phyloP scores from a whole-genome alignment of 2,329 filamentous ascomycete genomes.

The Clonostachys rhizophaga region DNA sequence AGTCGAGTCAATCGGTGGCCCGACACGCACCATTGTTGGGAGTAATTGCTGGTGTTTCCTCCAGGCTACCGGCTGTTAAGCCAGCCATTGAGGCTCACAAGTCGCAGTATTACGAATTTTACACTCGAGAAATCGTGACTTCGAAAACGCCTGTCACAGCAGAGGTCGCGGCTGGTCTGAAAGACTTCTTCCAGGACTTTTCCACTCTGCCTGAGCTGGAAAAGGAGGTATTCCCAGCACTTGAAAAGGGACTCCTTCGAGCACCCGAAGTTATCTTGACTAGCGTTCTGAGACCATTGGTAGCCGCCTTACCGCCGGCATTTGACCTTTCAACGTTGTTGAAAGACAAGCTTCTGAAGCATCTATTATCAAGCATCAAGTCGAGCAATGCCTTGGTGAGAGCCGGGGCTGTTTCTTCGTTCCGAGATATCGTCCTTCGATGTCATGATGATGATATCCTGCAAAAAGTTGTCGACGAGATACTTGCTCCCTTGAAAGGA shows the following conservation, averaged over 20 bases:
- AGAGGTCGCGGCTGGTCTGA: slow-evolving; percentile 68
- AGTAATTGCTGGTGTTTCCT: slow-evolving; percentile 80
- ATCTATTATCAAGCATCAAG: slow-evolving; percentile 83
- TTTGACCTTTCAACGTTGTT: slow-evolving; percentile 78
- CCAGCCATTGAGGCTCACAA: slow-evolving; percentile 60
- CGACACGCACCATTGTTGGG: slow-evolving; percentile 78
- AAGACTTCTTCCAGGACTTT: slow-evolving; percentile 80
- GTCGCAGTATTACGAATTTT: slow-evolving; percentile 74
- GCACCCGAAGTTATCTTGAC: slow-evolving; percentile 86
- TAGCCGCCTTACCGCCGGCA: slow-evolving; percentile 61
- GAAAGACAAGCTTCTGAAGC: slow-evolving; percentile 71
- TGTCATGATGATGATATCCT: slow-evolving; percentile 55
- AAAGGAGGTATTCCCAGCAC: slow-evolving; percentile 69
- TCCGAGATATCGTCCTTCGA: slow-evolving; percentile 62
- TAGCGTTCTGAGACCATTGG: slow-evolving; percentile 70
- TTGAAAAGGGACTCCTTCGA: slow-evolving; percentile 86
- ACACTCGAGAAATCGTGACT: slow-evolving; percentile 77
- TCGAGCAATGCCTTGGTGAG: slow-evolving; percentile 80
- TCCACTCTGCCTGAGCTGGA: slow-evolving; percentile 69
- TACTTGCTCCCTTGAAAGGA: slow-evolving; percentile 73
- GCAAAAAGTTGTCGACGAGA: slow-evolving; percentile 69
- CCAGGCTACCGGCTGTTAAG: slow-evolving; percentile 62
- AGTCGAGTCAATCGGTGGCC: slow-evolving; percentile 56
- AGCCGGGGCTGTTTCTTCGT: slow-evolving; percentile 69
- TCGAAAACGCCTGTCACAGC: slow-evolving; percentile 67